phyloP scores from a whole-genome alignment of 2,329 filamentous ascomycete genomes.

The Drechslerella stenobrocha region DNA sequence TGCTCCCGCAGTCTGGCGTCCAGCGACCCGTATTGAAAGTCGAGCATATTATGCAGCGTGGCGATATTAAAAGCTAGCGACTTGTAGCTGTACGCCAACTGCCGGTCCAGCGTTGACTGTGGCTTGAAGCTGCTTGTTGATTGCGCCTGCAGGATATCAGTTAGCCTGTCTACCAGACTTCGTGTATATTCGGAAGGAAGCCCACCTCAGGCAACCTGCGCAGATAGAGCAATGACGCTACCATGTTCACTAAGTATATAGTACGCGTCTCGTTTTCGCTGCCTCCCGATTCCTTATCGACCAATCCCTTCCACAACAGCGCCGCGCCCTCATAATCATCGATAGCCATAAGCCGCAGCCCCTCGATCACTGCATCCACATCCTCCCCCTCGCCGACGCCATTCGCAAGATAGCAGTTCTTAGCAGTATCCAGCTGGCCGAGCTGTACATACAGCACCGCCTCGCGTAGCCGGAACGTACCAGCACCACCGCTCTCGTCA shows the following conservation, averaged over 20 bases:
- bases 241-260: constrained; percentile 40
- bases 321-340: constrained; percentile 42
- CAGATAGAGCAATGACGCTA: constrained; percentile 32
- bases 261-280: constrained; percentile 13
- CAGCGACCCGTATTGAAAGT: constrained; percentile 32
- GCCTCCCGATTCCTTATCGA: constrained; percentile 20
- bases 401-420: constrained; percentile 36
- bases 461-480: constrained; percentile 34
- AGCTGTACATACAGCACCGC: constrained; percentile 41
- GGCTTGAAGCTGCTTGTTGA: constrained; percentile 29
- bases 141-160: constrained; percentile 17
- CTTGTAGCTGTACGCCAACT: constrained; percentile 35
- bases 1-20: constrained; percentile 26
- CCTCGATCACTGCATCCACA: constrained; percentile 38
- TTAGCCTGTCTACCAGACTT: neutral
- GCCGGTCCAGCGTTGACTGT: constrained; percentile 39
- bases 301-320: constrained; percentile 39
- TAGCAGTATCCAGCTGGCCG: constrained; percentile 43
- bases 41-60: constrained; percentile 26
- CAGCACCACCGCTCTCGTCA: constrained; percentile 20
- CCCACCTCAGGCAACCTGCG: constrained; percentile 38
- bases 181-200: neutral
- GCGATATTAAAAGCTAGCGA: constrained; percentile 39
- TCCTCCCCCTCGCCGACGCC: constrained; percentile 33
- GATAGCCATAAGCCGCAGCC: constrained; percentile 32